These are phyloP conservation scores for Parathielavia appendiculata DNA, from an alignment of 495 filamentous ascomycete genomes.

Conservation along the genomic window DNA sequence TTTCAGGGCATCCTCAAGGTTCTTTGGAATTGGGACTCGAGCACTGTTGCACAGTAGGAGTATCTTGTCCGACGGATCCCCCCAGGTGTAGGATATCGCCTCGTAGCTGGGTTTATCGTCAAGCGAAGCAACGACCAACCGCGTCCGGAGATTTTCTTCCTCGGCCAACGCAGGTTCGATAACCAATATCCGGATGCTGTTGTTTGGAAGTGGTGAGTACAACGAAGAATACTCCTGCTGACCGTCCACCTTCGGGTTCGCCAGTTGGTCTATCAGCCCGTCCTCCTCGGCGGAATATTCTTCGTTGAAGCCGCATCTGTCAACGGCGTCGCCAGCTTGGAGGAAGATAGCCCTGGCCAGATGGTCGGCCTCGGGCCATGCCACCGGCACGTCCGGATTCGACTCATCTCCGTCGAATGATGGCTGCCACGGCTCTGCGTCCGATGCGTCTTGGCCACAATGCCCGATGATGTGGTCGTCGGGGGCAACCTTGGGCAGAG, in stretches of 20 bases:
- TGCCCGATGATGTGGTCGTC: neutral
- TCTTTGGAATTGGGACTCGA: slow-evolving; percentile 12
- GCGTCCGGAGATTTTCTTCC: neutral
- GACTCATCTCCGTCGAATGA: neutral
- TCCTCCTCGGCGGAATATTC: neutral
- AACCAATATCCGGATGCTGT: neutral
- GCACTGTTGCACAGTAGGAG: slow-evolving; percentile 9
- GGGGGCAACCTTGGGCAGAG: neutral
- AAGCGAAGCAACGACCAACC: neutral
- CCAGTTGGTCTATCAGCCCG: neutral
- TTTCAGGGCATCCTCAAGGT: slow-evolving; percentile 10
- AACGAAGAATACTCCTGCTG: neutral
- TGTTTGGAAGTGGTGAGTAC: neutral
- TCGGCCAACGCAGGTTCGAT: neutral
- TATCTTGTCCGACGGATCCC: slow-evolving; percentile 11
- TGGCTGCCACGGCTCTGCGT: neutral
- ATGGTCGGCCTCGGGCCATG: slow-evolving; percentile 3
- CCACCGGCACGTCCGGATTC: neutral
- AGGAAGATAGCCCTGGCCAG: slow-evolving; percentile 1
- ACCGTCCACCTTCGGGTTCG: neutral
- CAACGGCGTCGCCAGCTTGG: neutral
- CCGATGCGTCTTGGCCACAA: neutral
- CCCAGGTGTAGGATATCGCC: slow-evolving; percentile 3
- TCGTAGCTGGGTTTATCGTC: slow-evolving; percentile 1
- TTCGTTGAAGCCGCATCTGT: neutral